These are phyloP conservation scores for Myochromella boudieri DNA, from an alignment of 768 basidiomycete genomes.

Conservation along the genomic window DNA sequence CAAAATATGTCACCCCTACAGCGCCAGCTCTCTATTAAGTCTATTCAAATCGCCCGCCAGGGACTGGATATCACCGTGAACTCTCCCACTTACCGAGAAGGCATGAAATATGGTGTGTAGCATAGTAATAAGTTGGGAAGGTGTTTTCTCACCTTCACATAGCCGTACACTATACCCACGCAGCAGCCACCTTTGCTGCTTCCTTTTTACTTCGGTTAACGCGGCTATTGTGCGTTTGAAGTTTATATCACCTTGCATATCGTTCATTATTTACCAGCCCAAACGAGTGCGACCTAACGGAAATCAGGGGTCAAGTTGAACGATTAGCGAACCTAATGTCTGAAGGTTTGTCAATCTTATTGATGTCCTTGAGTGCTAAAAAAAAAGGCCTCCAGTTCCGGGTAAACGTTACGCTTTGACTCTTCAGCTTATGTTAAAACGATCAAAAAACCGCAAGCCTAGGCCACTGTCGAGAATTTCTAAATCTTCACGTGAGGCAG, in stretches of 20 bases:
- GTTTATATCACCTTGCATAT: not conserved
- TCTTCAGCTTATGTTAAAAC: constrained; percentile 85
- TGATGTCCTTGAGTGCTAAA: not conserved
- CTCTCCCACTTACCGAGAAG: constrained; percentile 82
- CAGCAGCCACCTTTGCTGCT: constrained; percentile 91
- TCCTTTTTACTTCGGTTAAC: constrained; percentile 85
- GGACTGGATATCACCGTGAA: constrained; percentile 85
- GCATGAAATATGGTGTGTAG: constrained; percentile 83
- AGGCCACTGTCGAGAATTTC: constrained; percentile 63
- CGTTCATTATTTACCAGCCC: constrained; percentile 51
- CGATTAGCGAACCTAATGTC: constrained; percentile 74
- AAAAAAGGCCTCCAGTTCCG: constrained; percentile 59
- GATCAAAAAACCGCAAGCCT: constrained; percentile 60
- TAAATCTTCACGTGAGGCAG: constrained; percentile 51
- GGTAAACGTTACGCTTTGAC: constrained; percentile 92
- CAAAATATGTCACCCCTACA: constrained; percentile 80
- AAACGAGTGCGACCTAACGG: constrained; percentile 73
- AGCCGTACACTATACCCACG: constrained; percentile 92
- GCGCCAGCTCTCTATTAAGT: constrained; percentile 74
- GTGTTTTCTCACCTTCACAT: constrained; percentile 5
- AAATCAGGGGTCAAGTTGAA: constrained; percentile 78
- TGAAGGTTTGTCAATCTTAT: constrained; percentile 54
- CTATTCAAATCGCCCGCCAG: constrained; percentile 79
- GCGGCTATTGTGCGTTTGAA: constrained; percentile 72
- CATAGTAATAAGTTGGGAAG: not conserved